phyloP scores from a whole-genome alignment of 2,329 filamentous ascomycete genomes.

The Fusarium pseudograminearum region DNA sequence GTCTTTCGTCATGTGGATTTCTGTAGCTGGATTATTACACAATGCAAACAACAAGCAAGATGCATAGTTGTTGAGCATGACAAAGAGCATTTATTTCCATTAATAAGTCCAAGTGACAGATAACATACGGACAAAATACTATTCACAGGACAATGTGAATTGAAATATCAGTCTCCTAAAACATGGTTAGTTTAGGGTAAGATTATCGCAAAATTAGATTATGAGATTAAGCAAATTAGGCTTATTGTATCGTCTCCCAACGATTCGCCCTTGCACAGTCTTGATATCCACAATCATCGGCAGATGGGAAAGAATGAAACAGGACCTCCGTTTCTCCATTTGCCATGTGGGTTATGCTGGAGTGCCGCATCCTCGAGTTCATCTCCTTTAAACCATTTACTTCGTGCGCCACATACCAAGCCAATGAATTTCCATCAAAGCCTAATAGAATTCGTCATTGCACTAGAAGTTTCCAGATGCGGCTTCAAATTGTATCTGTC shows the following conservation, averaged over 20 bases:
- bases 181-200: neutral
- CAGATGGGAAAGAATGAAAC: neutral
- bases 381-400: too few species aligned
- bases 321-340: neutral
- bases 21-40: neutral
- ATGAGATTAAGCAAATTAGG: neutral
- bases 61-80: neutral
- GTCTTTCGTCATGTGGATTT: neutral
- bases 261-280: neutral
- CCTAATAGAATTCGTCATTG: neutral
- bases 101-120: neutral
- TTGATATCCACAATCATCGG: neutral
- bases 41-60: neutral
- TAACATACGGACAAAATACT: neutral
- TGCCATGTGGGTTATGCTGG: neutral
- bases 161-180: too few species aligned
- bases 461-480: constrained; percentile 17
- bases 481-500: neutral
- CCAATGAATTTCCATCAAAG: neutral
- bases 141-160: too few species aligned
- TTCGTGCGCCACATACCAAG: neutral
- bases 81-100: neutral
- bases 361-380: neutral
- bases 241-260: neutral
- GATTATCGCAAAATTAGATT: neutral